Conservation (phyloP, 345 rosid genomes). For the Ceriops zippeliana region DNA sequence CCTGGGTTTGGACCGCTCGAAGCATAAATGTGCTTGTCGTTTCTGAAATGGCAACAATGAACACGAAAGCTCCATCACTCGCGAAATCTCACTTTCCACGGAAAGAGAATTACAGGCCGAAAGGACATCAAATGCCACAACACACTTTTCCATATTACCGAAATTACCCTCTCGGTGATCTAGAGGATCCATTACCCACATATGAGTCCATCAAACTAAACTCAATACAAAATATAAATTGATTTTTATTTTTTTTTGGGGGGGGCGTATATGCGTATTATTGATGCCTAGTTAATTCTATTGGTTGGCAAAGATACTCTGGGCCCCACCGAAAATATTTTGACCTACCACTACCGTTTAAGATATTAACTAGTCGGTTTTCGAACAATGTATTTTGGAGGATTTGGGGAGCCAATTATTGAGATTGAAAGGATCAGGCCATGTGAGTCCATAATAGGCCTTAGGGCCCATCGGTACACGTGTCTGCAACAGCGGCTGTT, state of each 20-base stretch:
- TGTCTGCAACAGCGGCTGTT: background rate
- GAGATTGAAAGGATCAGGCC: background rate
- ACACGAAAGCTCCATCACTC: conserved; percentile 30
- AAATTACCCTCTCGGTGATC: background rate
- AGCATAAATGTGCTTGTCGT: conserved; percentile 46
- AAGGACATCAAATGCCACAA: conserved; percentile 20
- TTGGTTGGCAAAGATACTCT: too few species aligned
- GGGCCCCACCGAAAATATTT: background rate
- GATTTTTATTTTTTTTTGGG: too few species aligned
- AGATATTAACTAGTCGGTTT: conserved; percentile 24
- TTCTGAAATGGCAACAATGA: conserved; percentile 28
- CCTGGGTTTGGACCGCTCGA: conserved; percentile 20
- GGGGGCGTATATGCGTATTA: too few species aligned
- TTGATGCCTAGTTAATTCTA: too few species aligned
- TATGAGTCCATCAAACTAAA: too few species aligned
- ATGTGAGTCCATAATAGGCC: too few species aligned
- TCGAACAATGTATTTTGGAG: too few species aligned
- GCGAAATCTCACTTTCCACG: conserved; percentile 42
- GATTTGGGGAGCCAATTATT: background rate
- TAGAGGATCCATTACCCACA: too few species aligned
- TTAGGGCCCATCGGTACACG: conserved; percentile 5
- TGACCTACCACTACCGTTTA: conserved; percentile 5
- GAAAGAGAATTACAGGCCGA: conserved; percentile 4
- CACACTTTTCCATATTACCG: background rate
- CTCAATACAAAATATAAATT: too few species aligned